phyloP scores from a whole-genome alignment of 2,329 filamentous ascomycete genomes.

The Neobulgaria alba region DNA sequence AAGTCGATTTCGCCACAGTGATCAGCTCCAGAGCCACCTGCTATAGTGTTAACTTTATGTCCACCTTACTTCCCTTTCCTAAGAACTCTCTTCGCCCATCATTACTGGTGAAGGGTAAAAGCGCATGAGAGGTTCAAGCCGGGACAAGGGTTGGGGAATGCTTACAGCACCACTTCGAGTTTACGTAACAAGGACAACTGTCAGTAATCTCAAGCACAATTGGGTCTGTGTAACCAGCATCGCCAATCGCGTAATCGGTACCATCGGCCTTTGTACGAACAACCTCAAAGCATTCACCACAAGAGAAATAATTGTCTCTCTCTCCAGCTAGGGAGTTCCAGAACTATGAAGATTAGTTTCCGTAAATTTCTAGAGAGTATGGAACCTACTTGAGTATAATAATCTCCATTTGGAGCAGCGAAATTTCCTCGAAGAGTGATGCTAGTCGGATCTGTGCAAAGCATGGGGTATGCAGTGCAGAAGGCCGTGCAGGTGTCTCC shows the following conservation, averaged over 20 bases:
- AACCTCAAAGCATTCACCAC: constrained; percentile 16
- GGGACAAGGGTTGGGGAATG: background rate
- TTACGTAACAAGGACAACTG: constrained; percentile 14
- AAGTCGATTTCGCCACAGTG: constrained; percentile 11
- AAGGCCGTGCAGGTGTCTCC: constrained; percentile 9
- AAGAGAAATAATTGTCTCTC: constrained; percentile 16
- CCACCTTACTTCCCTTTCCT: too few relatives aligned
- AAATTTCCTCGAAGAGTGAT: constrained; percentile 10
- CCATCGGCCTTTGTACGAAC: constrained; percentile 13
- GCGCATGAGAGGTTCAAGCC: too few relatives aligned
- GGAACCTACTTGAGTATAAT: constrained; percentile 8
- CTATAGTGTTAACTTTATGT: too few relatives aligned
- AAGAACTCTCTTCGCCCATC: too few relatives aligned
- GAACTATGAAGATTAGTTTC: constrained; percentile 2
- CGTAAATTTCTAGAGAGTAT: background rate
- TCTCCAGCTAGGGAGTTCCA: constrained; percentile 12
- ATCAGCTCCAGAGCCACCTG: constrained; percentile 7
- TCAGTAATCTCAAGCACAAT: constrained; percentile 15
- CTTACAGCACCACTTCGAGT: constrained; percentile 14
- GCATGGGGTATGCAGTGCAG: constrained; percentile 8
- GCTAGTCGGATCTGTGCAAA: constrained; percentile 6
- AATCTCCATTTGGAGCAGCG: constrained; percentile 11
- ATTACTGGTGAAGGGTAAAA: too few relatives aligned
- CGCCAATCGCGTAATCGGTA: constrained; percentile 12
- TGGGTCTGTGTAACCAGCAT: constrained; percentile 12